phyloP scores from a whole-genome alignment of 805 yeast genomes.

The Nakazawaea molendinolei region DNA sequence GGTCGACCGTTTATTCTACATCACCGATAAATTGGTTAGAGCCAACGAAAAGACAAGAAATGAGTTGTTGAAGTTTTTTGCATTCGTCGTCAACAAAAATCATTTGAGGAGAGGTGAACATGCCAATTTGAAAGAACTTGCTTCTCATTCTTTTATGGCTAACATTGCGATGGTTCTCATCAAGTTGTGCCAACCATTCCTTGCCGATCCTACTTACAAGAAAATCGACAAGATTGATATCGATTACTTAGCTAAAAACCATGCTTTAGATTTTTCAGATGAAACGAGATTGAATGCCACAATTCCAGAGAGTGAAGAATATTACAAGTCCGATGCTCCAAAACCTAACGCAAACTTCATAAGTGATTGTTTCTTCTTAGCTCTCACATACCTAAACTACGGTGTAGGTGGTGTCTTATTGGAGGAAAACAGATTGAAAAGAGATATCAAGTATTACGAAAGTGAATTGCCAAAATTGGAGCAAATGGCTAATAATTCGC shows the following conservation, averaged over 20 bases:
- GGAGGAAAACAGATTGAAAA: constrained; percentile 46
- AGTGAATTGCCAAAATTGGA: constrained; percentile 50
- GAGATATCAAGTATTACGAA: constrained; percentile 39
- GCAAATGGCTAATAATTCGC: constrained; percentile 22
- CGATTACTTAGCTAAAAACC: constrained; percentile 53
- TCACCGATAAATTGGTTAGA: constrained; percentile 69
- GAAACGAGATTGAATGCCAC: constrained; percentile 84
- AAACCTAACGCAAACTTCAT: constrained; percentile 59
- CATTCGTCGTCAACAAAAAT: constrained; percentile 68
- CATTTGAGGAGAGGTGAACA: constrained; percentile 86
- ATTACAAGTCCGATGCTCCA: constrained; percentile 26
- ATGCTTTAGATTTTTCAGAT: constrained; percentile 59
- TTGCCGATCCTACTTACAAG: constrained; percentile 48
- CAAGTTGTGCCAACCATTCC: constrained; percentile 76
- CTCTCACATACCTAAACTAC: constrained; percentile 74
- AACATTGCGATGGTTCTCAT: constrained; percentile 65
- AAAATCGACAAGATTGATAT: constrained; percentile 75
- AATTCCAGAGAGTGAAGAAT: constrained; percentile 57
- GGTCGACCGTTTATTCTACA: constrained; percentile 56
- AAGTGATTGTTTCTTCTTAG: constrained; percentile 81
- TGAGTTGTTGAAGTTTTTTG: constrained; percentile 61
- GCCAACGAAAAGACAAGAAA: constrained; percentile 61
- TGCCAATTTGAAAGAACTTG: constrained; percentile 56
- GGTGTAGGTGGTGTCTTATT: constrained; percentile 79
- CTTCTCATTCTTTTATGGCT: constrained; percentile 77